Conservation (phyloP, 108 stramenopile species). For the Nitzschia inconspicua region DNA sequence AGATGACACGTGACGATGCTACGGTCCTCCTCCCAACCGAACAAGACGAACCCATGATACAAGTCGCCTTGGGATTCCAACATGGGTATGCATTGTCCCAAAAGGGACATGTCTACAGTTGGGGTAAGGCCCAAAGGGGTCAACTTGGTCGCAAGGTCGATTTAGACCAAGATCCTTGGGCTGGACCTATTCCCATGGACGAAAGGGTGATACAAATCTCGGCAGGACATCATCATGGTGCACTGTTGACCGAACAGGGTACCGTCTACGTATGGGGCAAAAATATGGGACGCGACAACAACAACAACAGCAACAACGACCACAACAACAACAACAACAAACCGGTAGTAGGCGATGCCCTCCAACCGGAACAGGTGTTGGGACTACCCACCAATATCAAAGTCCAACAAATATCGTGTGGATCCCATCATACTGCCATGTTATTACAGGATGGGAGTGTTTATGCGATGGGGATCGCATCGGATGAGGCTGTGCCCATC, state of each 20-base stretch:
- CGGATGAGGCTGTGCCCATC: conserved; percentile 64
- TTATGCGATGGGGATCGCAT: conserved; percentile 75
- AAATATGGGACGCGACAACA: conserved; percentile 32
- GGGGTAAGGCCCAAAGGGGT: conserved; percentile 86
- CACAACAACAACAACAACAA: conserved; percentile 1
- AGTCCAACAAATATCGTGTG: conserved; percentile 65
- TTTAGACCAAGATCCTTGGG: conserved; percentile 31
- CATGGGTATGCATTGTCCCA: conserved; percentile 79
- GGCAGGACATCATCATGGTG: conserved; percentile 77
- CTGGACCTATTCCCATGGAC: conserved; percentile 14
- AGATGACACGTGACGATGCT: conserved; percentile 3
- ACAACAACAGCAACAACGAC: conserved; percentile 6
- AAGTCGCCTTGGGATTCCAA: conserved; percentile 83
- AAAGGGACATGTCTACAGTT: conserved; percentile 71
- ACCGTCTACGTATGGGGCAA: conserved; percentile 83
- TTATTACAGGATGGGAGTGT: conserved; percentile 81
- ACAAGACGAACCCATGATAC: conserved; percentile 62
- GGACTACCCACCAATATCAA: conserved; percentile 53
- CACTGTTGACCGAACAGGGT: conserved; percentile 52
- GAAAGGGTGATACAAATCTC: conserved; percentile 48
- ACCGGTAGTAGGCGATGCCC: conserved; percentile 31
- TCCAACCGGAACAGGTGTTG: conserved; percentile 45
- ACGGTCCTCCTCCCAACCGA: conserved; percentile 10
- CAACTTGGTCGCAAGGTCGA: conserved; percentile 66
- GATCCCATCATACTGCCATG: conserved; percentile 82